Conservation (phyloP, 805 yeast genomes). For the Yamadazyma philogaea region DNA sequence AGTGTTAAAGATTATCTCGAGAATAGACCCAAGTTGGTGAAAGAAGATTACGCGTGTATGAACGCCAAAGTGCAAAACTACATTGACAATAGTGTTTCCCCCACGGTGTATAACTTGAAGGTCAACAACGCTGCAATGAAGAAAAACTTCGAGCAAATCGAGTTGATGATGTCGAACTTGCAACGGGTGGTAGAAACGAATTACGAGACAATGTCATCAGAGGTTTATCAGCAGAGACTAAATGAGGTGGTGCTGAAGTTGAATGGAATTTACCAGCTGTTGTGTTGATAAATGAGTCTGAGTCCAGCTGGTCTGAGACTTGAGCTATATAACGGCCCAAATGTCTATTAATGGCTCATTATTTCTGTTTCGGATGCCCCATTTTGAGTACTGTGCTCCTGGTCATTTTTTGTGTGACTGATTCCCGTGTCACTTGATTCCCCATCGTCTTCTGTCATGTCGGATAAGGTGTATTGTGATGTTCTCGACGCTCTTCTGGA, state of each 20-base stretch:
- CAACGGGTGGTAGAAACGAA: not conserved
- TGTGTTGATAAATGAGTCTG: too few relatives aligned
- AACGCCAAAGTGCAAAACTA: slow-evolving; percentile 8
- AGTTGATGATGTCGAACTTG: slow-evolving; percentile 5
- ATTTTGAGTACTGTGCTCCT: too few relatives aligned
- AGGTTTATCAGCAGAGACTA: slow-evolving; percentile 17
- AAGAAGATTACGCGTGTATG: slow-evolving; percentile 13
- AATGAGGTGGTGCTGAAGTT: slow-evolving; percentile 1
- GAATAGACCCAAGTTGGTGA: slow-evolving; percentile 17
- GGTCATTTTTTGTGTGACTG: too few relatives aligned
- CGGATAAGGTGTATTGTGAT: not conserved
- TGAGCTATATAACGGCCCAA: not conserved
- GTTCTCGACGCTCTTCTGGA: slow-evolving; percentile 1
- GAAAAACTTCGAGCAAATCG: slow-evolving; percentile 2
- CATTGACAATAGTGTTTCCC: slow-evolving; percentile 4
- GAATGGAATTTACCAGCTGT: not conserved
- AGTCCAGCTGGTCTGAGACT: not conserved
- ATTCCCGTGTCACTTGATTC: not conserved
- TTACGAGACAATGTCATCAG: not conserved
- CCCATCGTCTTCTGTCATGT: not conserved
- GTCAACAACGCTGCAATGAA: slow-evolving; percentile 12
- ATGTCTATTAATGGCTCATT: not conserved
- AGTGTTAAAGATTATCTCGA: slow-evolving; percentile 31
- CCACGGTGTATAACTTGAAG: slow-evolving; percentile 5
- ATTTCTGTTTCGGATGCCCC: too few relatives aligned